These are phyloP conservation scores for Lactifluus volemus DNA, from an alignment of 768 basidiomycete genomes.

Conservation along the genomic window DNA sequence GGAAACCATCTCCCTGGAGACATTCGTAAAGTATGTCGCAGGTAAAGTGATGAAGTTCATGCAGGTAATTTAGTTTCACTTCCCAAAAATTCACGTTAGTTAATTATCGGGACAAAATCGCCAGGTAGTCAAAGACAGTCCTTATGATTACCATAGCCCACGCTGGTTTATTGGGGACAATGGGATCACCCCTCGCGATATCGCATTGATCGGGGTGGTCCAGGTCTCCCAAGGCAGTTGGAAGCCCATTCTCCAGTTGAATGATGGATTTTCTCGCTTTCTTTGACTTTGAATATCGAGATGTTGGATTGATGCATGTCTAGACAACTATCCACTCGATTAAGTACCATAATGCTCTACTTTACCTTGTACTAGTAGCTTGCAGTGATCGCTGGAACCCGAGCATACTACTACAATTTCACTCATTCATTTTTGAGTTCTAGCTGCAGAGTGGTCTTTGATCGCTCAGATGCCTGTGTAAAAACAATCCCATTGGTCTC, in stretches of 20 bases:
- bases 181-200: background rate
- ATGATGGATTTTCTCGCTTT: no score
- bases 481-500: no score
- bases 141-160: background rate
- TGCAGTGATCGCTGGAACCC: no score
- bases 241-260: constrained; percentile 13
- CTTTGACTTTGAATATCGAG: no score
- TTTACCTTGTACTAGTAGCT: no score
- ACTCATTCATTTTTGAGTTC: no score
- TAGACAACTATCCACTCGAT: no score
- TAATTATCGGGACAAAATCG: background rate
- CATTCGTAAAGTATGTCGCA: constrained; percentile 4
- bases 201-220: constrained; percentile 3
- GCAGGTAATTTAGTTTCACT: background rate
- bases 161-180: background rate
- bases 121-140: background rate
- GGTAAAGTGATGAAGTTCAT: background rate
- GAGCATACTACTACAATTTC: no score
- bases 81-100: background rate
- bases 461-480: no score
- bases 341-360: no score
- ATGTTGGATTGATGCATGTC: no score
- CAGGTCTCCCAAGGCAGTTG: constrained; percentile 14
- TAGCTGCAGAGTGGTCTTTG: no score
- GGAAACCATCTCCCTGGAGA: background rate